Conservation (phyloP, 441 rosid genomes). For the Gossypium schwendimanii region DNA sequence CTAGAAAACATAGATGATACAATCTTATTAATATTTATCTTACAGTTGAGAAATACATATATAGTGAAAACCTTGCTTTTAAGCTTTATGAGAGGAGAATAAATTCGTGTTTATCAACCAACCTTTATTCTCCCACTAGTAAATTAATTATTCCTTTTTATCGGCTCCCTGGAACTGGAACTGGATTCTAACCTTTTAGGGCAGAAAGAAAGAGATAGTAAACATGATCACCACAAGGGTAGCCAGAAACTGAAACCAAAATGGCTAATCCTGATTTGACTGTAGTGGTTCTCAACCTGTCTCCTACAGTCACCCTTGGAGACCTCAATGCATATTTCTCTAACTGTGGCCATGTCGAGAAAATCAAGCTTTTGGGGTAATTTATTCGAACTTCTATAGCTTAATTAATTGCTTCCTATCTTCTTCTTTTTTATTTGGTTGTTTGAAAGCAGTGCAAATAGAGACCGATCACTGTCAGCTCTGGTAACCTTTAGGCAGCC, state of each 20-base stretch:
- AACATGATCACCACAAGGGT: not conserved
- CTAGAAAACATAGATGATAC: too few relatives aligned
- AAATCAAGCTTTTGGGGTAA: conserved; percentile 25
- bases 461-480: conserved; percentile 23
- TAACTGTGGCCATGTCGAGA: conserved; percentile 31
- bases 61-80: not conserved
- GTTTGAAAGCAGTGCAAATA: not conserved
- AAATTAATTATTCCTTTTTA: not conserved
- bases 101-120: not conserved
- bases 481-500: conserved; percentile 32
- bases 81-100: conserved; percentile 2
- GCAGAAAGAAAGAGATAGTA: not conserved
- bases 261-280: conserved; percentile 24
- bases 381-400: not conserved
- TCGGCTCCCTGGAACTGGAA: not conserved
- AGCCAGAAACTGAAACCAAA: not conserved
- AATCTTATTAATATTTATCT: too few relatives aligned
- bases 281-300: conserved; percentile 24
- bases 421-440: not conserved
- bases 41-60: too few relatives aligned
- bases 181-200: not conserved
- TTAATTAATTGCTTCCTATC: not conserved
- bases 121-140: not conserved
- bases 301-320: conserved; percentile 15
- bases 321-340: conserved; percentile 32